Conservation (phyloP, 1,284 basidiomycete genomes). For the Ceratobasidium sp. region DNA sequence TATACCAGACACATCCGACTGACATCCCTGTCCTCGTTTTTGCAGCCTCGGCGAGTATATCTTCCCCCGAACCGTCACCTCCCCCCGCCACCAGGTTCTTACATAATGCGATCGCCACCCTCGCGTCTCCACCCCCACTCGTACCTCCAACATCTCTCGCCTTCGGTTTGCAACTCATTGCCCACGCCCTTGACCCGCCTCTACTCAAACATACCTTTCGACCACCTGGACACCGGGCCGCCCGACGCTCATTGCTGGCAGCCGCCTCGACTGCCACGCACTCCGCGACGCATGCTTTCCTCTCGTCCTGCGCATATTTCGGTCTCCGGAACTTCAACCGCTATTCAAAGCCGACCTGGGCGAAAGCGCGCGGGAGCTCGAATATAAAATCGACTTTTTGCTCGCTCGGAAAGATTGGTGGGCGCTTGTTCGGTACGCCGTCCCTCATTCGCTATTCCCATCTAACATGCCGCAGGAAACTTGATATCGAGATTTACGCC, state of each 20-base stretch:
- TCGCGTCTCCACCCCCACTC: not conserved
- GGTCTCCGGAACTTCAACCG: conserved; percentile 5
- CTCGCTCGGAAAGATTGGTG: not conserved
- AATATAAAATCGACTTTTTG: conserved; percentile 11
- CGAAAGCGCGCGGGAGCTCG: conserved; percentile 23
- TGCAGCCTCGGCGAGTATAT: no score
- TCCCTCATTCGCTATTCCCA: not conserved
- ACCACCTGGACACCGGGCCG: not conserved
- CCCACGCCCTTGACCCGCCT: conserved; percentile 2
- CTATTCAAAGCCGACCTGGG: conserved; percentile 7
- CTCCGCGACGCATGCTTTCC: conserved; percentile 16
- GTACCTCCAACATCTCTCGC: not conserved
- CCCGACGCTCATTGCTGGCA: conserved; percentile 3
- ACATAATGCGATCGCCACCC: not conserved
- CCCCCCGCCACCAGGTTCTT: not conserved
- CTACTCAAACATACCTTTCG: conserved; percentile 26
- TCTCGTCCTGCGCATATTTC: not conserved
- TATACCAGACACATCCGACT: no score
- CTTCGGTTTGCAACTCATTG: conserved; percentile 14
- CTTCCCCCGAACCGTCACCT: no score
- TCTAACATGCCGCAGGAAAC: not conserved
- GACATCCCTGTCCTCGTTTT: no score
- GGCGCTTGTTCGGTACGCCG: not conserved
- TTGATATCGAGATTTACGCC: conserved; percentile 29
- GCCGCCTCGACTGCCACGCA: conserved; percentile 4